Base-by-base conservation (phyloP, 768 basidiomycete genomes). In the Calocera viscosa region DNA sequence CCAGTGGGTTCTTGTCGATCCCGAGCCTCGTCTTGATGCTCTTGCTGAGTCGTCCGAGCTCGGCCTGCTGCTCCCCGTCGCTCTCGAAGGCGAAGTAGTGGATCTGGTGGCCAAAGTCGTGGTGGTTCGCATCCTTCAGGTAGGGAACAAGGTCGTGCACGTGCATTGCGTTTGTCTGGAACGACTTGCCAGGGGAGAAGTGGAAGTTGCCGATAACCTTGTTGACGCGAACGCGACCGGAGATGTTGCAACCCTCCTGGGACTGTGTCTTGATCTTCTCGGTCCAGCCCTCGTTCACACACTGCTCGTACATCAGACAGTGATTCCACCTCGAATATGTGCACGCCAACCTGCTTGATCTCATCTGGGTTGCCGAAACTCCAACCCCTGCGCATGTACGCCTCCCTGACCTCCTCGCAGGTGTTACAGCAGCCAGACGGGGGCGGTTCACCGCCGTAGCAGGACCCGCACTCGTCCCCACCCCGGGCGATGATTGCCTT, bases 151-250 rank as follows among this genome's bases (percentile, higher is more conserved):
- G 84, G 68, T 93, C 91, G 73, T 92, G 86, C 47, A 90, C 80
- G 76, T 90, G 85, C 69, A 88, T 85, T 65, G 82, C 78, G 73
- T 86, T 87, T 47, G 85, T 82, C 76, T 94, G 94, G 88, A 94
- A 99, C n/a, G 92, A 91, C 49, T 88, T 84, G 33, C 96, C 96
- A 0, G 93, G 94, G 3, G 91, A 93, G 72, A 98, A 83, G 74
- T 96, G 91, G 75, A 97, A 89, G 77, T 91, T 96, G 66, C 95
- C 94, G 70, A 93, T 83, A 70, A 97, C 95, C 77, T 97, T 96
- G 83, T 98, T 98, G 66, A 98, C 91, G 66, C 89, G 89, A 68
- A 99, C 84, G 65, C 87, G 86, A 49, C 96, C 96, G 26, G 87
- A 85, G 69, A 98, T 80, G 75, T 93, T 94, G 80, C 96, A 99